phyloP scores from a whole-genome alignment of 805 yeast genomes.

The Yarrowia alimentaria region DNA sequence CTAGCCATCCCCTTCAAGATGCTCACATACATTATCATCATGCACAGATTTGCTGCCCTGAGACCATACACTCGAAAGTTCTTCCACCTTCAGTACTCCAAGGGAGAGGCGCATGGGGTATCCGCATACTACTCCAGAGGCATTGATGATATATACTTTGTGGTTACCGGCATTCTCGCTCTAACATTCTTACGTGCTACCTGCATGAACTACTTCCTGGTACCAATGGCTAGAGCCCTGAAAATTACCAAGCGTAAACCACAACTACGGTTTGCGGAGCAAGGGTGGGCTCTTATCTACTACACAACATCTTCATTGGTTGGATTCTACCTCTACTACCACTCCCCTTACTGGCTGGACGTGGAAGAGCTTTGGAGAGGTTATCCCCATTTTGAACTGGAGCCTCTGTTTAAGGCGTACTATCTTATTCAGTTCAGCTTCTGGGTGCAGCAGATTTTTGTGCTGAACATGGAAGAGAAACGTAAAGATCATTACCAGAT shows the following conservation, averaged over 20 bases:
- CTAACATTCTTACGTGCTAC: conserved; percentile 59
- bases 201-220: conserved; percentile 56
- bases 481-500: conserved; percentile 84
- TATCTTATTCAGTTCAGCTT: conserved; percentile 70
- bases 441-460: conserved; percentile 79
- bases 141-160: conserved; percentile 39
- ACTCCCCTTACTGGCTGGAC: conserved; percentile 59
- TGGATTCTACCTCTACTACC: conserved; percentile 58
- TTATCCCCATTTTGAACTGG: conserved; percentile 73
- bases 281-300: conserved; percentile 72
- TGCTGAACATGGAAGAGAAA: conserved; percentile 70
- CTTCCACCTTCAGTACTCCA: conserved; percentile 44
- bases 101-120: conserved; percentile 30
- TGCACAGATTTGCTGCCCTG: conserved; percentile 37
- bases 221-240: conserved; percentile 51
- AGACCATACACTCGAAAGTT: conserved; percentile 42
- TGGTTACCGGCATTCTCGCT: conserved; percentile 53
- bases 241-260: conserved; percentile 53
- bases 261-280: conserved; percentile 74
- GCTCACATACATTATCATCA: conserved; percentile 33
- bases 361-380: conserved; percentile 57
- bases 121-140: conserved; percentile 29
- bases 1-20: conserved; percentile 26
- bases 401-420: conserved; percentile 57
- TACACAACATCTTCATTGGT: conserved; percentile 53